phyloP scores from a whole-genome alignment of 257 asterid species.

The Solanum dulcamara region DNA sequence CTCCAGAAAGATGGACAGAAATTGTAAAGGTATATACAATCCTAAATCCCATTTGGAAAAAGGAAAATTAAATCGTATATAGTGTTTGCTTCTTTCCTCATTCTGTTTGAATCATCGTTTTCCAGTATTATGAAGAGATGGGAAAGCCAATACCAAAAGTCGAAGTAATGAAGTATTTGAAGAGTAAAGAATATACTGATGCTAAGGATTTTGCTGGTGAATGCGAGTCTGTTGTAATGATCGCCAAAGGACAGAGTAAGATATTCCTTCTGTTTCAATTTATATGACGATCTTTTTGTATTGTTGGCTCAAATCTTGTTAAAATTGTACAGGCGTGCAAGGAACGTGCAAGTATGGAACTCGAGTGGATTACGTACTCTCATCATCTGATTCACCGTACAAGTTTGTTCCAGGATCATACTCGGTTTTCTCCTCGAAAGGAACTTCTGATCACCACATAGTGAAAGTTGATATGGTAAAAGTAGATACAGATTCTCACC shows the following conservation, averaged over 20 bases:
- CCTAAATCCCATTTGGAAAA: background rate
- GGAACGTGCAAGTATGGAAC: slow-evolving; percentile 98
- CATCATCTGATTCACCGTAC: slow-evolving; percentile 55
- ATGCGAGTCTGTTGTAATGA: slow-evolving; percentile 89
- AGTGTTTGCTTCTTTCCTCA: background rate
- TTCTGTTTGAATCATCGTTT: background rate
- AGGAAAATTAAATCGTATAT: background rate
- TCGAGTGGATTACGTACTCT: slow-evolving; percentile 64
- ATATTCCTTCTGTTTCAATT: background rate
- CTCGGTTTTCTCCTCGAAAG: slow-evolving; percentile 82
- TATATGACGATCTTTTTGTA: background rate
- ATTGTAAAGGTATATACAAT: slow-evolving; percentile 47
- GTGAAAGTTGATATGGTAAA: slow-evolving; percentile 78
- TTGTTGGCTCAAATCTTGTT: background rate
- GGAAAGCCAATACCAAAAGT: slow-evolving; percentile 83
- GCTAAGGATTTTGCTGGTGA: slow-evolving; percentile 87
- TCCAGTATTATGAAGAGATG: slow-evolving; percentile 78
- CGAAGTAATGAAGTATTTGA: slow-evolving; percentile 76
- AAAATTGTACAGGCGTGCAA: slow-evolving; percentile 55
- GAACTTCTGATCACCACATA: slow-evolving; percentile 96
- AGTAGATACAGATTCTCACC: slow-evolving; percentile 14
- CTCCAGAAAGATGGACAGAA: slow-evolving; percentile 87
- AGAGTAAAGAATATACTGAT: slow-evolving; percentile 57
- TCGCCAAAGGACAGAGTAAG: slow-evolving; percentile 96
- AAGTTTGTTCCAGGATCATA: slow-evolving; percentile 81